These are phyloP conservation scores for Eucalyptus lansdowneana DNA, from an alignment of 345 rosid species.

Conservation along the genomic window DNA sequence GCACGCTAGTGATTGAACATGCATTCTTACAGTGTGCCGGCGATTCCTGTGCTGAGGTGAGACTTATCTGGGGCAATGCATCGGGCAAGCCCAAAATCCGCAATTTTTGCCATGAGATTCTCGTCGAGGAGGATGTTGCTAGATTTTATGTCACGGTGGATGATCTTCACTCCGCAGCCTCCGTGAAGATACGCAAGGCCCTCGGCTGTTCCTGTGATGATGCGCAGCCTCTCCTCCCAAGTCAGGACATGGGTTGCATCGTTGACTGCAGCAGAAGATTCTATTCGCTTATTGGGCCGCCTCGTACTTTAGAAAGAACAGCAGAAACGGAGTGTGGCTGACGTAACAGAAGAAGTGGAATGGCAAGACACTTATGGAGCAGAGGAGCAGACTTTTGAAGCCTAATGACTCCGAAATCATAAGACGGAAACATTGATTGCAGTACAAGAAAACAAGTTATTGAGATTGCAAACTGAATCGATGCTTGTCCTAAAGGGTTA, in stretches of 20 bases:
- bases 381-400: not conserved
- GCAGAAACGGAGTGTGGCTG: not conserved
- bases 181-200: conserved; percentile 69
- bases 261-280: conserved; percentile 21
- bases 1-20: not conserved
- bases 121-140: conserved; percentile 73
- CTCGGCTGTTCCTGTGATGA: conserved; percentile 62
- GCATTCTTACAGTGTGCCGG: conserved; percentile 66
- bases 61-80: conserved; percentile 30
- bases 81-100: conserved; percentile 82
- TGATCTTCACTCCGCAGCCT: conserved; percentile 43
- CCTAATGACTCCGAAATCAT: not conserved
- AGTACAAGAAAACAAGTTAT: not conserved
- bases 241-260: conserved; percentile 26
- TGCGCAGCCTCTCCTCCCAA: conserved; percentile 52
- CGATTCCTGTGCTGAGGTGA: conserved; percentile 52
- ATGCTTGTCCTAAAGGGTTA: not conserved
- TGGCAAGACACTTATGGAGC: not conserved
- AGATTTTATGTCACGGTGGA: conserved; percentile 79
- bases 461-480: not conserved
- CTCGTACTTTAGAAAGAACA: not conserved
- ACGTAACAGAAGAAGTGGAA: not conserved
- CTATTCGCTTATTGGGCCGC: not conserved
- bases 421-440: not conserved
- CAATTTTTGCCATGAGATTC: conserved; percentile 56